Conservation (phyloP, 495 filamentous ascomycete species). For the Neurospora sp. region DNA sequence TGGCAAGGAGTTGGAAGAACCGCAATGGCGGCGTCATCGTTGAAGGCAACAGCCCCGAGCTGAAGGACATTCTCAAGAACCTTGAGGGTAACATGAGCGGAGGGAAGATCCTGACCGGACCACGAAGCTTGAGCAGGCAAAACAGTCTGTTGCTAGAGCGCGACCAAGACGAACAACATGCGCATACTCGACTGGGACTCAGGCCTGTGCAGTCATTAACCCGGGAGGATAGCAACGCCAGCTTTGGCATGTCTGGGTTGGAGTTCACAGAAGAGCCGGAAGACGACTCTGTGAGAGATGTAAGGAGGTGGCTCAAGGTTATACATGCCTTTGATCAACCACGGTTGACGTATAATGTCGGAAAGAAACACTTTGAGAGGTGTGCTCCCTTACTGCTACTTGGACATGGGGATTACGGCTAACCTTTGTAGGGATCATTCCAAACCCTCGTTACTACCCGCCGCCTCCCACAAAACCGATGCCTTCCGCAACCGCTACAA, state of each 20-base stretch:
- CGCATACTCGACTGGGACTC: conserved; percentile 32
- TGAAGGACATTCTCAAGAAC: conserved; percentile 71
- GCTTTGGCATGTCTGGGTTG: conserved; percentile 52
- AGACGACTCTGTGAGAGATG: conserved; percentile 47
- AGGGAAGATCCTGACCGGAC: conserved; percentile 49
- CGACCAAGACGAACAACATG: conserved; percentile 27
- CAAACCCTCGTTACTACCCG: conserved; percentile 68
- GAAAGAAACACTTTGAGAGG: conserved; percentile 87
- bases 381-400: conserved; percentile 14
- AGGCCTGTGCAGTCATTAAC: conserved; percentile 28
- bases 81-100: conserved; percentile 78
- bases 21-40: conserved; percentile 78
- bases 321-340: conserved; percentile 80
- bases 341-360: conserved; percentile 69
- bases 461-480: conserved; percentile 68
- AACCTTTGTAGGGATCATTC: conserved; percentile 37
- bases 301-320: conserved; percentile 68
- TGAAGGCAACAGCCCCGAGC: conserved; percentile 63
- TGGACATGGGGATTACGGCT: not conserved
- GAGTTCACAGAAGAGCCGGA: conserved; percentile 54
- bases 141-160: conserved; percentile 42
- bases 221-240: conserved; percentile 50
- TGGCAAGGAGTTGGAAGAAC: conserved; percentile 82
- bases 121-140: conserved; percentile 45
- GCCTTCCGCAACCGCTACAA: conserved; percentile 85